Conservation (phyloP, 2,329 filamentous ascomycete genomes). For the Harringtonia lauricola region DNA sequence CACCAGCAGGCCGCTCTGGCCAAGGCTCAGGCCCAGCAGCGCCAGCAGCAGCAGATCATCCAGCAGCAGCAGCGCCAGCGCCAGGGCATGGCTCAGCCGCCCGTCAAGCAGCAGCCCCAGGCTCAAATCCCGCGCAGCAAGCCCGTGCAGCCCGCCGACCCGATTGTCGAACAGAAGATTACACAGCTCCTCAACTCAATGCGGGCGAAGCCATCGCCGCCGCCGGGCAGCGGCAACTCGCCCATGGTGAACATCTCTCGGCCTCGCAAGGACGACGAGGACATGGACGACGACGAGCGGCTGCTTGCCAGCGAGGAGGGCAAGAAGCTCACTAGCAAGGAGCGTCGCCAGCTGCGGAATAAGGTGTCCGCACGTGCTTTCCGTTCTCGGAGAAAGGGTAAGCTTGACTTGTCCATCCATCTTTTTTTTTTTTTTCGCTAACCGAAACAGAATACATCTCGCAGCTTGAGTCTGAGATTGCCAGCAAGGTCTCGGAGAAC, state of each 20-base stretch:
- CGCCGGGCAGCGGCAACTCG: conserved; percentile 37
- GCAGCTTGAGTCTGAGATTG: conserved; percentile 85
- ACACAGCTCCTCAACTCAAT: conserved; percentile 87
- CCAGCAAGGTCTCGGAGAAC: conserved; percentile 71
- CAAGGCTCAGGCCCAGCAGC: conserved; percentile 60
- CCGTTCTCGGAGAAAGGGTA: conserved; percentile 96
- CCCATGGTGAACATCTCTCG: conserved; percentile 54
- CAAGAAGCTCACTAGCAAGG: conserved; percentile 98
- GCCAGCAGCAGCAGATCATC: conserved; percentile 51
- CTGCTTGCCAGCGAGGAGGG: conserved; percentile 92
- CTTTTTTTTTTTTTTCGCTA: background rate
- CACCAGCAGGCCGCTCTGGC: conserved; percentile 79
- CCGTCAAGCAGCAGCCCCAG: conserved; percentile 28
- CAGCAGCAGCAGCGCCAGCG: conserved; percentile 37
- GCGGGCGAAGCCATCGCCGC: conserved; percentile 57
- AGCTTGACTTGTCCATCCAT: conserved; percentile 24
- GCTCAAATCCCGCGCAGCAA: conserved; percentile 35
- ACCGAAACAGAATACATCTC: conserved; percentile 72
- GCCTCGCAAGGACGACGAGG: conserved; percentile 86
- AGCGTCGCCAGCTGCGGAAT: conserved; percentile 92
- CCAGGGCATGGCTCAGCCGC: conserved; percentile 18
- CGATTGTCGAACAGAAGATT: conserved; percentile 83
- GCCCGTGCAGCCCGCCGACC: conserved; percentile 46
- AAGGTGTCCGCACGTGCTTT: conserved; percentile 97
- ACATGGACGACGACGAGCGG: conserved; percentile 97